A percentile compares a stretch with the other conserved stretches of the same genome.
Conservation (phyloP, 2,329 filamentous ascomycete species). For the Phialophora macrospora region DNA sequence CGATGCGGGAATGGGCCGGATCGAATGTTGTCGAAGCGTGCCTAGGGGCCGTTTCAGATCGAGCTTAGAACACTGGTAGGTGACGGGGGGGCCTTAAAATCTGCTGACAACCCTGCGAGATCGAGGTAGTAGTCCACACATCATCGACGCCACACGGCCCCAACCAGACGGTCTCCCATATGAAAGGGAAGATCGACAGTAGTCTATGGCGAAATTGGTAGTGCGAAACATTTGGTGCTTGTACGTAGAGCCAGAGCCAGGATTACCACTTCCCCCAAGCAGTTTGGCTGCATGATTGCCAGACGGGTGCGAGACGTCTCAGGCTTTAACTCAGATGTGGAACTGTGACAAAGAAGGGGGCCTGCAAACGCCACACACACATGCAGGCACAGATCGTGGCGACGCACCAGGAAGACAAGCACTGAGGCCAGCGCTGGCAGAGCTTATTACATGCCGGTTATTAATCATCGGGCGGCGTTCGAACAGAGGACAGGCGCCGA, state of each 20-base stretch:
- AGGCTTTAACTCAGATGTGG: neutral
- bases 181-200: neutral
- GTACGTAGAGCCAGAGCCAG: neutral
- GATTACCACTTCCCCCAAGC: too few relatives aligned
- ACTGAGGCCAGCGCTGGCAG: neutral
- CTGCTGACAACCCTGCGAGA: constrained; percentile 11
- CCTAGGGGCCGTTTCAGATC: constrained; percentile 7
- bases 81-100: neutral
- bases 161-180: neutral
- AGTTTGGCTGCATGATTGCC: neutral
- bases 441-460: neutral
- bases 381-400: neutral
- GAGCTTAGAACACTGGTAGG: neutral
- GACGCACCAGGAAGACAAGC: neutral
- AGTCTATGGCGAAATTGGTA: neutral
- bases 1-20: neutral
- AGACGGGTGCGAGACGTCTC: neutral
- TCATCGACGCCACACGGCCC: neutral
- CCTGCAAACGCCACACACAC: neutral
- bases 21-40: neutral
- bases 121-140: neutral
- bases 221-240: neutral
- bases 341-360: neutral
- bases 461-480: neutral
- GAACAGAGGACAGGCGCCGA: neutral